phyloP scores from a whole-genome alignment of 768 basidiomycete species.

The Rubroboletus satanas region DNA sequence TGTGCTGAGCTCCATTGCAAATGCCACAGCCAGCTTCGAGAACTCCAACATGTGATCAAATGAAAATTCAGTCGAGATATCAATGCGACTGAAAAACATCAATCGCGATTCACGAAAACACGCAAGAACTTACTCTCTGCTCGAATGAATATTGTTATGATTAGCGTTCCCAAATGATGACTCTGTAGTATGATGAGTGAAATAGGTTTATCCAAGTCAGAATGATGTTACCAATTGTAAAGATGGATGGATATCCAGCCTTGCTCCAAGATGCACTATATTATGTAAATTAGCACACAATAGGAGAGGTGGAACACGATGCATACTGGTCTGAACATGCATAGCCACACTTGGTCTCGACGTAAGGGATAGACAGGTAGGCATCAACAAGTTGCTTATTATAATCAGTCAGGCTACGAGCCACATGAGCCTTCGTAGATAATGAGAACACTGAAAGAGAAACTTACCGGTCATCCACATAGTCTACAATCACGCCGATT shows the following conservation, averaged over 20 bases:
- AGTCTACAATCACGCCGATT: slow-evolving; percentile 85
- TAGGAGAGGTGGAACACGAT: slow-evolving; percentile 19
- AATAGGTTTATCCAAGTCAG: not conserved
- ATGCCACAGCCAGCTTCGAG: slow-evolving; percentile 78
- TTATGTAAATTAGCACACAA: slow-evolving; percentile 19
- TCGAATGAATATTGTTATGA: slow-evolving; percentile 69
- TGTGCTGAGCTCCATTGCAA: slow-evolving; percentile 71
- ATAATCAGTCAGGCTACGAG: slow-evolving; percentile 66
- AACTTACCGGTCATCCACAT: slow-evolving; percentile 57
- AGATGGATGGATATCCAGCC: slow-evolving; percentile 81
- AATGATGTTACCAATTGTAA: slow-evolving; percentile 56
- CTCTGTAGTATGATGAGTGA: slow-evolving; percentile 35
- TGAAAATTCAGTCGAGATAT: slow-evolving; percentile 84
- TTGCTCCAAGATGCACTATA: slow-evolving; percentile 74
- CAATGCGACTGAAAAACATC: slow-evolving; percentile 58
- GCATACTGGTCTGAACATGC: slow-evolving; percentile 90
- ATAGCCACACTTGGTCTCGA: slow-evolving; percentile 86
- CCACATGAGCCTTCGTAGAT: slow-evolving; percentile 4
- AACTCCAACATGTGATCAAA: slow-evolving; percentile 89
- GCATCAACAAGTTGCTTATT: slow-evolving; percentile 69
- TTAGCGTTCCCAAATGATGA: slow-evolving; percentile 75
- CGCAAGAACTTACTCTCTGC: slow-evolving; percentile 62
- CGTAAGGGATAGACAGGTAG: slow-evolving; percentile 81
- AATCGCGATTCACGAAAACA: slow-evolving; percentile 36
- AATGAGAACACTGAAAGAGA: slow-evolving; percentile 22